These are phyloP conservation scores for Aspergillus neotritici DNA, from an alignment of 2,329 filamentous ascomycete species.

Conservation along the genomic window DNA sequence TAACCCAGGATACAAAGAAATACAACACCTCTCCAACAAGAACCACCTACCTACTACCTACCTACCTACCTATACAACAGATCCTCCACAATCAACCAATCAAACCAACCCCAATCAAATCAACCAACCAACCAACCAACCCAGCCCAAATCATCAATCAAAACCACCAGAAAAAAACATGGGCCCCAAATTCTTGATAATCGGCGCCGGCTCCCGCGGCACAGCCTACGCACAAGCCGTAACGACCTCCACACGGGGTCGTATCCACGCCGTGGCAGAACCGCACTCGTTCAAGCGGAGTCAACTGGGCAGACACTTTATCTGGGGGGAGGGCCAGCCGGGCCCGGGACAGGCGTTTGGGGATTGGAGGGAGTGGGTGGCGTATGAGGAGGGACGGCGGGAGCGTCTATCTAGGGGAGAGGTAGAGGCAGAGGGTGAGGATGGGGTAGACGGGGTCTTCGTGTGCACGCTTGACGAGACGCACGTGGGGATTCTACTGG, in stretches of 20 bases:
- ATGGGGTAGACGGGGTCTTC: conserved; percentile 60
- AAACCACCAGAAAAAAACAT: not conserved
- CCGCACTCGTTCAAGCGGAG: conserved; percentile 71
- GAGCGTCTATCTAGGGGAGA: conserved; percentile 20
- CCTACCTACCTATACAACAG: too few species aligned
- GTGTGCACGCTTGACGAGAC: conserved; percentile 80
- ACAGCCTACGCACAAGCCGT: conserved; percentile 67
- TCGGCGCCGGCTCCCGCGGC: conserved; percentile 78
- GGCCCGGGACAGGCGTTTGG: conserved; percentile 62
- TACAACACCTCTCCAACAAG: too few species aligned
- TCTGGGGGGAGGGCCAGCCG: conserved; percentile 57
- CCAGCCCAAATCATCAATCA: not conserved
- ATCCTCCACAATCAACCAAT: not conserved
- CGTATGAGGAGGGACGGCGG: conserved; percentile 62
- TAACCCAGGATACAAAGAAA: too few species aligned
- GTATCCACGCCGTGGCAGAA: conserved; percentile 75
- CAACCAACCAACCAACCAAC: not conserved
- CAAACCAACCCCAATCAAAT: conserved; percentile 9
- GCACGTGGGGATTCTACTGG: conserved; percentile 74
- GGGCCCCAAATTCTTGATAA: conserved; percentile 58
- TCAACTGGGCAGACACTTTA: conserved; percentile 63
- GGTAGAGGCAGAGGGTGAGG: conserved; percentile 11
- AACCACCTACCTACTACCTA: too few species aligned
- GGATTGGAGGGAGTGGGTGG: conserved; percentile 70
- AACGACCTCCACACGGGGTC: conserved; percentile 57